A percentile compares a stretch with the other conserved stretches of the same genome.
These are phyloP conservation scores for Conticribra guillardii DNA, from an alignment of 108 stramenopile species.

Conservation along the genomic window DNA sequence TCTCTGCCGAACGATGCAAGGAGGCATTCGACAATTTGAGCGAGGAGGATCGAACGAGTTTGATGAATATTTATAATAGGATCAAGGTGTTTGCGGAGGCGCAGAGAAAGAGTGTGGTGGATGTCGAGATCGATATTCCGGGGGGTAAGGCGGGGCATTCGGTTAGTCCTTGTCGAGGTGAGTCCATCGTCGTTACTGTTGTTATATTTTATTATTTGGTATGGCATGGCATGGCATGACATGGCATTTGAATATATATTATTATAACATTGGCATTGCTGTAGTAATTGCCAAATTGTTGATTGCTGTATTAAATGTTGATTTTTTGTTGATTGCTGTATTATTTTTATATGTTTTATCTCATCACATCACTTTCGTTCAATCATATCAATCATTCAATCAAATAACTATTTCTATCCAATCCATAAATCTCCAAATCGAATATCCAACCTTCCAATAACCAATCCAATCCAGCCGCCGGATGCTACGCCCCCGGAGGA, in stretches of 20 bases:
- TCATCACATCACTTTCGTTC: slow-evolving; percentile 1
- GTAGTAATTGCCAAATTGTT: no score
- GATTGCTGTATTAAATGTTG: no score
- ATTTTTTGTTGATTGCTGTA: neutral
- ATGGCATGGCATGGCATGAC: no score
- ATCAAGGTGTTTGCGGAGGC: slow-evolving; percentile 90
- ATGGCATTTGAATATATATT: no score
- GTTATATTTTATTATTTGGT: neutral
- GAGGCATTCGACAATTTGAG: slow-evolving; percentile 71
- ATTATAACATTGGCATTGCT: no score
- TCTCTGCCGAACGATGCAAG: slow-evolving; percentile 59
- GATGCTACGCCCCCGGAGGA: slow-evolving; percentile 99
- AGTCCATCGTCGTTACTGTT: slow-evolving; percentile 6
- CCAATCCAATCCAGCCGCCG: slow-evolving; percentile 66
- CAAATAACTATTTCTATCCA: no score
- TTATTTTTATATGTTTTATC: neutral
- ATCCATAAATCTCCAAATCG: no score
- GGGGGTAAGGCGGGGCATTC: slow-evolving; percentile 97
- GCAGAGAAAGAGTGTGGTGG: slow-evolving; percentile 84
- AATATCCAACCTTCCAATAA: no score
- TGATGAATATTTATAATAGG: slow-evolving; percentile 82
- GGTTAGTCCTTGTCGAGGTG: slow-evolving; percentile 88
- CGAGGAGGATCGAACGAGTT: slow-evolving; percentile 60
- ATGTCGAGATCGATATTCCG: slow-evolving; percentile 92
- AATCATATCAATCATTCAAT: no score